A percentile compares a stretch with the other conserved stretches of the same genome.
phyloP scores from a whole-genome alignment of 2,329 filamentous ascomycete genomes.

The Aaosphaeria pasadenensis region DNA sequence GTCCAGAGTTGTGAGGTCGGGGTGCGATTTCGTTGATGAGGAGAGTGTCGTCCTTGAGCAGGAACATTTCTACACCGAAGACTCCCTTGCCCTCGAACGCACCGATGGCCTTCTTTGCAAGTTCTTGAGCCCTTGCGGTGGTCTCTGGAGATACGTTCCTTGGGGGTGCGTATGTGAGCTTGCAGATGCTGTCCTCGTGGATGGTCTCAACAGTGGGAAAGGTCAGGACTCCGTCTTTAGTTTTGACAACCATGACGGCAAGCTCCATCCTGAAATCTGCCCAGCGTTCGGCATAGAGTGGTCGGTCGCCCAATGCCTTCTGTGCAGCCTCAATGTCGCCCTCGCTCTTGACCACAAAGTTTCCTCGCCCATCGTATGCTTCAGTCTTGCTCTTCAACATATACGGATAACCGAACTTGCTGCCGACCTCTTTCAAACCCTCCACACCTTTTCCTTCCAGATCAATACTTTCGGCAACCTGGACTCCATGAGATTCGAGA shows the following conservation, averaged over 20 bases:
- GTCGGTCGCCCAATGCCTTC: conserved; percentile 61
- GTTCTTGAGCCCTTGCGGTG: conserved; percentile 64
- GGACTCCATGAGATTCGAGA: conserved; percentile 64
- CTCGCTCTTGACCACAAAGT: conserved; percentile 61
- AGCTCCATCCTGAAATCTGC: conserved; percentile 82
- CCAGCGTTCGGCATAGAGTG: conserved; percentile 88
- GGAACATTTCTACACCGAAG: conserved; percentile 95
- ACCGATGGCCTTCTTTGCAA: conserved; percentile 76
- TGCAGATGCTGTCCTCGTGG: conserved; percentile 94
- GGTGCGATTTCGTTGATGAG: conserved; percentile 86
- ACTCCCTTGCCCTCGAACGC: conserved; percentile 85
- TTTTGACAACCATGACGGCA: conserved; percentile 92
- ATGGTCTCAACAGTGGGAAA: conserved; percentile 93
- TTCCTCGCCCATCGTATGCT: conserved; percentile 87
- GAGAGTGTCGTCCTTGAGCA: conserved; percentile 68
- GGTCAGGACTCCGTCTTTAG: conserved; percentile 68
- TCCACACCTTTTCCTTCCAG: conserved; percentile 58
- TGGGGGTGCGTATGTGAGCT: conserved; percentile 83
- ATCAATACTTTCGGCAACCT: conserved; percentile 68
- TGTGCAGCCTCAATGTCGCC: conserved; percentile 64
- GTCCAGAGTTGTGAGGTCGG: conserved; percentile 84
- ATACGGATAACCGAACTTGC: conserved; percentile 72
- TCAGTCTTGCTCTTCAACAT: conserved; percentile 92
- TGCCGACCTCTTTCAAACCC: conserved; percentile 62
- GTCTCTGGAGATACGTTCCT: conserved; percentile 63